A percentile compares a stretch with the other conserved stretches of the same genome.
Evolutionary conservation across 192 early-diverging fungal species (phyloP).

Genomic region (Linnemannia schmuckeri): DNA sequence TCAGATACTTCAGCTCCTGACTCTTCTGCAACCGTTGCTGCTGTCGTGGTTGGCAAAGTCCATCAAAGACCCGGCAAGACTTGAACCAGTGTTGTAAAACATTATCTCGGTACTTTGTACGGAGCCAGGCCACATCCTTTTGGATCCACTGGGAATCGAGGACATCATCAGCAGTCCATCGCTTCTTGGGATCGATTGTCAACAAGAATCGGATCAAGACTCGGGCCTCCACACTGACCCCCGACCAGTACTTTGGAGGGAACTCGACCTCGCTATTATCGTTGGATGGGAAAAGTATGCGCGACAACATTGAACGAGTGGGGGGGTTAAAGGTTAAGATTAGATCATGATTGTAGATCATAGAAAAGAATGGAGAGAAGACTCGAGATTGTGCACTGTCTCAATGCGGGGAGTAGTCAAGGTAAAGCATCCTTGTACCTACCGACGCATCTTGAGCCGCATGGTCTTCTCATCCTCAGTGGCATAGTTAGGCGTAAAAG

Average conservation of each 20-base stretch:
- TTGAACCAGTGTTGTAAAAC: conserved; percentile 23
- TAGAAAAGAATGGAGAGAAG: not conserved
- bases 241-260: conserved; percentile 63
- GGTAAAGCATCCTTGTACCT: not conserved
- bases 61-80: not conserved
- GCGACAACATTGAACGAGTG: not conserved
- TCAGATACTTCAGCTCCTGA: not conserved
- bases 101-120: conserved; percentile 55
- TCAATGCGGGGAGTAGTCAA: conserved; percentile 23
- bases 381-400: not conserved
- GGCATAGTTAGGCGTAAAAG: conserved; percentile 31
- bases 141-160: conserved; percentile 71
- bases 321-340: not conserved
- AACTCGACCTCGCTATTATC: conserved; percentile 56
- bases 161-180: conserved; percentile 66
- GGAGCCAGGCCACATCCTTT: conserved; percentile 53
- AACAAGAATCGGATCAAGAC: conserved; percentile 60
- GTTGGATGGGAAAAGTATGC: conserved; percentile 27
- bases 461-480: conserved; percentile 27
- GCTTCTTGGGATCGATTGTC: conserved; percentile 56
- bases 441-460: conserved; percentile 24
- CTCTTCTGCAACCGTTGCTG: not conserved
- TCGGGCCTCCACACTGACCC: conserved; percentile 57
- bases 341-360: not conserved
- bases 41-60: not conserved